Conservation (phyloP, 306 rosid species). For the Begonia peltatifolia region DNA sequence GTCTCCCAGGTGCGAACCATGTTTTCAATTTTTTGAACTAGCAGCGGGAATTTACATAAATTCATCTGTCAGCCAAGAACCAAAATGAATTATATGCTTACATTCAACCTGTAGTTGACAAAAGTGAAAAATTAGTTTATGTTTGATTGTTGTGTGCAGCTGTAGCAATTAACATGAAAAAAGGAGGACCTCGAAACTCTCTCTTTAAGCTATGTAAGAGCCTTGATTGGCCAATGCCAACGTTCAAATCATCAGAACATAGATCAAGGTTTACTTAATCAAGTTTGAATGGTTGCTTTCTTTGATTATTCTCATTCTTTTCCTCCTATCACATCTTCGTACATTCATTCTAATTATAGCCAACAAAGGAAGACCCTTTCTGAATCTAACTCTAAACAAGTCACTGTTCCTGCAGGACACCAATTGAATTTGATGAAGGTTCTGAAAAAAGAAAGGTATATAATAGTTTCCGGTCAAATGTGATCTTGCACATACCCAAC, state of each 20-base stretch:
- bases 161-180: slow-evolving; percentile 45
- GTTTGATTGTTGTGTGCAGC: slow-evolving; percentile 16
- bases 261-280: slow-evolving; percentile 38
- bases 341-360: background rate
- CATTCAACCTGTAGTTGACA: no score
- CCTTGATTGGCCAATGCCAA: slow-evolving; percentile 71
- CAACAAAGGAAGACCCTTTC: no score
- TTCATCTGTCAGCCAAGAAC: no score
- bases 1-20: no score
- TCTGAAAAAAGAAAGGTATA: slow-evolving; percentile 28
- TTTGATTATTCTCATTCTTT: no score
- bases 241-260: slow-evolving; percentile 34
- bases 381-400: background rate
- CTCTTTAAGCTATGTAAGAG: slow-evolving; percentile 54
- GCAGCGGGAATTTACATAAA: no score
- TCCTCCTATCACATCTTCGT: background rate
- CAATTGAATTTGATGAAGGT: slow-evolving; percentile 31
- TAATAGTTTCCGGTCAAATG: slow-evolving; percentile 44
- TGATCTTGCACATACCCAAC: slow-evolving; percentile 56
- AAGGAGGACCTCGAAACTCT: slow-evolving; percentile 78
- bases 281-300: background rate
- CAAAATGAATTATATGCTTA: no score
- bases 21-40: no score
- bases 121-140: background rate
- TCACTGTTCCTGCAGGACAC: slow-evolving; percentile 24